Evolutionary conservation across 306 rosid species (phyloP), one percentile per base, ranked within the genome.

Genomic region (Sesbania bispinosa): DNA sequence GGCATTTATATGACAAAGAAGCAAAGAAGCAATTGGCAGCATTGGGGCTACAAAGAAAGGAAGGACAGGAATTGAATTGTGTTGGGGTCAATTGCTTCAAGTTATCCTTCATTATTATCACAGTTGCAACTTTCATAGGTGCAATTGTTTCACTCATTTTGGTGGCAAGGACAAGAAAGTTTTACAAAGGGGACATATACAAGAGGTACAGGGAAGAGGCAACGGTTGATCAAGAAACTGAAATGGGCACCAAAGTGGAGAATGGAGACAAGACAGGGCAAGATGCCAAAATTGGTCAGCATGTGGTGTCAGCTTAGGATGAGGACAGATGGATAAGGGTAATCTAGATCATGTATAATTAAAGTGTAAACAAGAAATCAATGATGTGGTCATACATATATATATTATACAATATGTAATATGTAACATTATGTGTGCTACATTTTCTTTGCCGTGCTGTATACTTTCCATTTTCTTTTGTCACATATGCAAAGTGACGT

Each of bases 161-260:
- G 67, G 89, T 82, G 57, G 45, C 74, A 0, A 85, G 98, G 66
- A 90, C 98, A 0, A 86, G 68, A 27, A 83, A 68, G 67, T 85
- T 81, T 45, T 85, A 82, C 62, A 57, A 29, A 55, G 10, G 84
- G 24, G 88, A 85, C 45, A 81, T 85, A 8, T 85, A 85, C 74
- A 75, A 67, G 82, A 78, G 54, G 35, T 85, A 23, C 47, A 32
- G 76, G 26, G 78, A 71, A 0, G 58, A 59, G 16, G 74, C 59
- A 0, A 3, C 3, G 1, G 41, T 0, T 11, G 35, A 19, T n/a
- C n/a, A n/a, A 15, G 81, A 51, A 27, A 3, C 69, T 7, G 73
- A 80, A 54, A 64, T 74, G 67, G 67, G 21, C 1, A 0, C 29
- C 1, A 18, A n/a, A n/a, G 69, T 13, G 11, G 46, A 78, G 27